These are phyloP conservation scores for Nemania bipapillata DNA, from an alignment of 2,329 filamentous ascomycete genomes.

Conservation along the genomic window DNA sequence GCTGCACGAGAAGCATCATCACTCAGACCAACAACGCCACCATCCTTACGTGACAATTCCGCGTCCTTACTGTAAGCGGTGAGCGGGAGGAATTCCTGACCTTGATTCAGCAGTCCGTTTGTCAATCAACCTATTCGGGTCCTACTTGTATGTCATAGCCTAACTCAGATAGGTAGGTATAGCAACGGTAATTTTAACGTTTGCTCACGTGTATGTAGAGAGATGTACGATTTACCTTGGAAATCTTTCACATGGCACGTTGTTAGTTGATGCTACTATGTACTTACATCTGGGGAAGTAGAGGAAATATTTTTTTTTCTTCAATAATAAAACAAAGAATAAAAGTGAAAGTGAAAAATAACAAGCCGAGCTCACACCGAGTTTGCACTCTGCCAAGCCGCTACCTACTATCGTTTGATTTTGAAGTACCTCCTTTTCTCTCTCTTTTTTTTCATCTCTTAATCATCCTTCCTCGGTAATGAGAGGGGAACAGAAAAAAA, in stretches of 20 bases:
- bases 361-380: not conserved
- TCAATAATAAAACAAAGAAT: too few species aligned
- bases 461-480: not conserved
- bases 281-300: not conserved
- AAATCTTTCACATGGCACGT: slow-evolving; percentile 21
- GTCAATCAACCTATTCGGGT: not conserved
- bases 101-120: not conserved
- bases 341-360: not conserved
- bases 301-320: too few species aligned
- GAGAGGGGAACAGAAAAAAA: not conserved
- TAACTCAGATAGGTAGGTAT: not conserved
- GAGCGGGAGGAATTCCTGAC: slow-evolving; percentile 10
- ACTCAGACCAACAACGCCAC: slow-evolving; percentile 19
- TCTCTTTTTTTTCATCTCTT: not conserved
- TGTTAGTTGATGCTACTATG: not conserved
- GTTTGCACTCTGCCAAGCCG: not conserved
- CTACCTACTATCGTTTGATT: not conserved
- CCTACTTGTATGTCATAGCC: not conserved
- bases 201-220: slow-evolving; percentile 30
- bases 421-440: not conserved
- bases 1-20: slow-evolving; percentile 9
- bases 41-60: slow-evolving; percentile 6
- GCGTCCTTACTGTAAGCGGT: slow-evolving; percentile 14
- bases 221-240: slow-evolving; percentile 6
- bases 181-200: not conserved